Conservation (phyloP, 2,329 filamentous ascomycete species). For the Chaetothyriales sp. region DNA sequence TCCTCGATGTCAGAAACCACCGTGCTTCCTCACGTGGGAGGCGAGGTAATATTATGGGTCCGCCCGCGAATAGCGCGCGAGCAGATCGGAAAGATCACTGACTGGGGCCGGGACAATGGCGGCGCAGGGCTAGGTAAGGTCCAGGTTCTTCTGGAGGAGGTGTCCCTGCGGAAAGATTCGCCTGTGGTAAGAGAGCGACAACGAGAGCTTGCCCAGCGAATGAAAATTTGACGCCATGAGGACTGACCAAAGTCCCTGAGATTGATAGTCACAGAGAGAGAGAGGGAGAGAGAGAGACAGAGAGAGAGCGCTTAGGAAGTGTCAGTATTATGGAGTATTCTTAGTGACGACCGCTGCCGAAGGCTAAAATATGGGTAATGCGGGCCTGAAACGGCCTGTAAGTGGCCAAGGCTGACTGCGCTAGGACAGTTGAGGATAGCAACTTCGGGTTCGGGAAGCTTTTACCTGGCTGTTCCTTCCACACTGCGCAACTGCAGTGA, state of each 20-base stretch:
- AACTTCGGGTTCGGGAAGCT: no score
- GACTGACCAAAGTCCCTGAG: background rate
- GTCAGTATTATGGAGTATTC: no score
- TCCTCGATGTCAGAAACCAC: slow-evolving; percentile 28
- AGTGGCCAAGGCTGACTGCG: no score
- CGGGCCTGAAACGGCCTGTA: no score
- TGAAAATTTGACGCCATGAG: background rate
- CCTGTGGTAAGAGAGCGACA: slow-evolving; percentile 26
- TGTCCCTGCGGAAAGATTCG: slow-evolving; percentile 37
- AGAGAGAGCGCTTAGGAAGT: no score
- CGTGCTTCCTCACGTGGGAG: slow-evolving; percentile 19
- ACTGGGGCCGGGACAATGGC: slow-evolving; percentile 29
- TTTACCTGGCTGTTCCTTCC: no score
- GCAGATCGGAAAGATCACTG: slow-evolving; percentile 34
- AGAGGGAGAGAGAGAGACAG: no score
- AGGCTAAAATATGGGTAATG: no score
- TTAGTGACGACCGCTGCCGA: no score
- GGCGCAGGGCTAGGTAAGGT: slow-evolving; percentile 14
- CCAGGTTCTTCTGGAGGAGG: slow-evolving; percentile 35
- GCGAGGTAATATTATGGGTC: slow-evolving; percentile 34
- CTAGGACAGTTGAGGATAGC: no score
- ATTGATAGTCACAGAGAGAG: no score
- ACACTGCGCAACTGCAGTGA: no score
- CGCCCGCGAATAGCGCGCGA: slow-evolving; percentile 41
- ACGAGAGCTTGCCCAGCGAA: slow-evolving; percentile 23